These are phyloP conservation scores for Begonia fuchsioides DNA, from an alignment of 306 rosid species.

Conservation along the genomic window DNA sequence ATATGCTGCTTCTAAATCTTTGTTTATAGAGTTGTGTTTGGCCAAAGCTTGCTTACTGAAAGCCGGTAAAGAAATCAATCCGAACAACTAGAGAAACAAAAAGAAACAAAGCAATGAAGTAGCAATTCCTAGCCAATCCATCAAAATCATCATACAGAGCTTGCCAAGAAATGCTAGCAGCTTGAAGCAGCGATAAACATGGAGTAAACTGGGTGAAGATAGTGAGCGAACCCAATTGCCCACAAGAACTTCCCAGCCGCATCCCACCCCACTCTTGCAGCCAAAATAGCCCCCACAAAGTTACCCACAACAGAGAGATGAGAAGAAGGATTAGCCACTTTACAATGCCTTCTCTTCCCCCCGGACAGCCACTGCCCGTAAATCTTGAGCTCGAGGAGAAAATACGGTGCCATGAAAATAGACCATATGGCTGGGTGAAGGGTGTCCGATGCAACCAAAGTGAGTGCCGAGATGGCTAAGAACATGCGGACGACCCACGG, in stretches of 20 bases:
- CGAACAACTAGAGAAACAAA: slow-evolving; percentile 50
- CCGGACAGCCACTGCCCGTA: slow-evolving; percentile 90
- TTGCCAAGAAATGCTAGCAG: slow-evolving; percentile 71
- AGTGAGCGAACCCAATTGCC: slow-evolving; percentile 83
- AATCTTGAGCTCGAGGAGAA: slow-evolving; percentile 64
- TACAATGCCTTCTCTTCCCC: slow-evolving; percentile 60
- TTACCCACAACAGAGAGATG: slow-evolving; percentile 76
- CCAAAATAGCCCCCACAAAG: slow-evolving; percentile 76
- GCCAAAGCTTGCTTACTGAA: too few relatives aligned
- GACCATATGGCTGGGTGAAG: slow-evolving; percentile 69
- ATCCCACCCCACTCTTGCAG: slow-evolving; percentile 60
- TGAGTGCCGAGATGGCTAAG: slow-evolving; percentile 46
- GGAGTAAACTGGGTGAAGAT: slow-evolving; percentile 76
- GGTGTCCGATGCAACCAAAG: slow-evolving; percentile 16
- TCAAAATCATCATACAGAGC: slow-evolving; percentile 54
- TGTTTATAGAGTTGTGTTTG: too few relatives aligned
- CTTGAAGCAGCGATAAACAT: slow-evolving; percentile 82
- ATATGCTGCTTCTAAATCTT: too few relatives aligned
- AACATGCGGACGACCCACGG: slow-evolving; percentile 89
- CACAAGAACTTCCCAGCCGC: slow-evolving; percentile 80
- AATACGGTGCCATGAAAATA: slow-evolving; percentile 57
- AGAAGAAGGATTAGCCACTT: slow-evolving; percentile 69
- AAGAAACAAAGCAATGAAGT: slow-evolving; percentile 76
- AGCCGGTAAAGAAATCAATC: slow-evolving; percentile 75
- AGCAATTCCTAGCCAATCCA: slow-evolving; percentile 57